phyloP scores from a whole-genome alignment of 805 yeast species.

The Groenewaldozyma salmanticensis region DNA sequence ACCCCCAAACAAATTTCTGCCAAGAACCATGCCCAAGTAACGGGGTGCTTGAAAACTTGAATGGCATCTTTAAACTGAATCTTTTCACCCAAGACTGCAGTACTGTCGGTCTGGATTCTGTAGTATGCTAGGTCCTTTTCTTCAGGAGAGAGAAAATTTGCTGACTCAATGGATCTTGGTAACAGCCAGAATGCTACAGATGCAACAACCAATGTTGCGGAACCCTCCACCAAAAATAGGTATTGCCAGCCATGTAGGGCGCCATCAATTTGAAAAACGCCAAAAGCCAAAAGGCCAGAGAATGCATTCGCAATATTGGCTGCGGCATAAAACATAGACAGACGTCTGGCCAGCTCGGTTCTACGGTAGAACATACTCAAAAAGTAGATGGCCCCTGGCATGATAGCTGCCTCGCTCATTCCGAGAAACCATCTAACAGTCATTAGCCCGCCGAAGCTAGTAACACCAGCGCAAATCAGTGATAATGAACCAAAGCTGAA shows the following conservation, averaged over 20 bases:
- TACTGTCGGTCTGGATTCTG: conserved; percentile 38
- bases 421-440: conserved; percentile 43
- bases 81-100: conserved; percentile 31
- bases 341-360: conserved; percentile 39
- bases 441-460: conserved; percentile 36
- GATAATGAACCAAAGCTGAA: conserved; percentile 37
- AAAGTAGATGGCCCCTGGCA: conserved; percentile 40
- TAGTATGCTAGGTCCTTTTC: conserved; percentile 39
- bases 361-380: conserved; percentile 39
- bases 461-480: conserved; percentile 31
- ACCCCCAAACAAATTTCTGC: conserved; percentile 39
- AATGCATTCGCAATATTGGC: conserved; percentile 49
- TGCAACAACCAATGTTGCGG: conserved; percentile 31
- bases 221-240: conserved; percentile 38
- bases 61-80: conserved; percentile 34
- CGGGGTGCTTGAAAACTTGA: conserved; percentile 37
- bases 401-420: conserved; percentile 41
- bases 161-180: conserved; percentile 31
- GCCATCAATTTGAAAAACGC: conserved; percentile 38
- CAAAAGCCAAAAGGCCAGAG: conserved; percentile 46
- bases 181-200: conserved; percentile 28
- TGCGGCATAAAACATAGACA: conserved; percentile 41
- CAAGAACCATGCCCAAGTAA: conserved; percentile 36
- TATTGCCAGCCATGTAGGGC: conserved; percentile 39
- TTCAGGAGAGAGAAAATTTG: conserved; percentile 32